Conservation (phyloP, 2,329 filamentous ascomycete species). For the Davidsoniella neocaledoniae region DNA sequence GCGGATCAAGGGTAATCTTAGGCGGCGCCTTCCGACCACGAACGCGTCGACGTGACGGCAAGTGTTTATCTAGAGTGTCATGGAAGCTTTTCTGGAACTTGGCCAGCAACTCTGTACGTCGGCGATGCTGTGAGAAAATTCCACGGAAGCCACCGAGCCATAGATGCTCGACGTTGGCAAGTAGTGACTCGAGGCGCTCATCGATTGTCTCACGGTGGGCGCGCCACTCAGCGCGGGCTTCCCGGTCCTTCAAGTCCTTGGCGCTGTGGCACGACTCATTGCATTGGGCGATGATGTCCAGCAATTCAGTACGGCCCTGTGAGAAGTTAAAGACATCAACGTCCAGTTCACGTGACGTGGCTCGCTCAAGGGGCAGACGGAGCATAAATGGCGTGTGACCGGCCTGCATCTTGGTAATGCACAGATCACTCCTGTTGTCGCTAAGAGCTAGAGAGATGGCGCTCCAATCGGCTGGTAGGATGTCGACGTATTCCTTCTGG, state of each 20-base stretch:
- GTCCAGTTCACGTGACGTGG: constrained; percentile 64
- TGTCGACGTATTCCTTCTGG: constrained; percentile 66
- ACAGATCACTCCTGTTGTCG: constrained; percentile 67
- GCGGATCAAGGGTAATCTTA: constrained; percentile 34
- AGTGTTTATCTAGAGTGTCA: constrained; percentile 60
- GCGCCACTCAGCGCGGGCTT: constrained; percentile 79
- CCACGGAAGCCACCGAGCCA: constrained; percentile 94
- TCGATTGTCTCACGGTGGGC: constrained; percentile 68
- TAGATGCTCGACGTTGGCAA: constrained; percentile 74
- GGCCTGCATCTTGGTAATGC: constrained; percentile 68
- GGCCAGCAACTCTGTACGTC: constrained; percentile 46
- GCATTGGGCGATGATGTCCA: constrained; percentile 64
- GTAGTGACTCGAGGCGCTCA: constrained; percentile 54
- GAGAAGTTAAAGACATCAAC: constrained; percentile 51
- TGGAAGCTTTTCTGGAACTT: constrained; percentile 67
- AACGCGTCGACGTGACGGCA: constrained; percentile 62
- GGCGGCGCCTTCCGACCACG: constrained; percentile 25
- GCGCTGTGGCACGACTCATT: constrained; percentile 67
- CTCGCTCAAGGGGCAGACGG: constrained; percentile 67
- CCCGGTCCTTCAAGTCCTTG: constrained; percentile 55
- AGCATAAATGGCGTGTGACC: constrained; percentile 69
- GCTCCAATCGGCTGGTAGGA: constrained; percentile 69
- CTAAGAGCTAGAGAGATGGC: constrained; percentile 74
- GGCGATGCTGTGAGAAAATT: constrained; percentile 64
- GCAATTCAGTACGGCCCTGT: constrained; percentile 61